Base-by-base conservation (phyloP, 805 yeast species). In the Pichia nakasei region DNA sequence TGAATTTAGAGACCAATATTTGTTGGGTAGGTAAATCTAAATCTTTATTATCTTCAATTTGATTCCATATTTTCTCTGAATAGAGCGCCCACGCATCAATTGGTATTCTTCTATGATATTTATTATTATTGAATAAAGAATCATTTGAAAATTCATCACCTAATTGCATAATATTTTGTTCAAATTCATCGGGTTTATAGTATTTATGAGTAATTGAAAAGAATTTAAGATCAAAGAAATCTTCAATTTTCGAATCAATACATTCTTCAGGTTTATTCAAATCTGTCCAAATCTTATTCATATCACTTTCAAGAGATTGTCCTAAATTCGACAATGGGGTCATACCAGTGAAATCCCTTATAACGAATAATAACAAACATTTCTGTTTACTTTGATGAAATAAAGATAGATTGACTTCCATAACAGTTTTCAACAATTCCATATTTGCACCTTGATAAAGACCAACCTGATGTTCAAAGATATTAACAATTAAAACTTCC, bases 391-490 rank as follows among this genome's bases (percentile, higher is more conserved):
- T 70, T 42, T 76, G 69, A 39, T 89, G 91, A 62, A 93, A 93
- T 32, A 93, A 68, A 2, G 93, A 76, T 51, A 93, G 67, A 61
- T 93, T 91, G 27, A 93, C 98, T 59, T 93, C 98, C 65, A 93
- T 88, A 4, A 93, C 98, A 0, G 98, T 93, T 59, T 89, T 89
- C 52, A 93, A 70, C 37, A 93, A 67, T 1, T 93, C 97, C 95
- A 93, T 84, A 58, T 93, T 93, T 21, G 97, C 97, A 42, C 98
- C 98, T 61, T 91, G 97, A 59, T 93, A 93, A 36, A 93, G 70
- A 9, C 98, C 98, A 45, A 93, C 88, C 64, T 93, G 98, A 54
- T 86, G 84, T 61, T 93, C 98, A 97, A 97, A 93, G 58, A 91
- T 78, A 62, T 93, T 93, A 36, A 93, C 83, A 48, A 93, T 87